A percentile compares a stretch with the other conserved stretches of the same genome.
Conservation (phyloP, 2,329 filamentous ascomycete genomes). For the Lecanosticta acicola region DNA sequence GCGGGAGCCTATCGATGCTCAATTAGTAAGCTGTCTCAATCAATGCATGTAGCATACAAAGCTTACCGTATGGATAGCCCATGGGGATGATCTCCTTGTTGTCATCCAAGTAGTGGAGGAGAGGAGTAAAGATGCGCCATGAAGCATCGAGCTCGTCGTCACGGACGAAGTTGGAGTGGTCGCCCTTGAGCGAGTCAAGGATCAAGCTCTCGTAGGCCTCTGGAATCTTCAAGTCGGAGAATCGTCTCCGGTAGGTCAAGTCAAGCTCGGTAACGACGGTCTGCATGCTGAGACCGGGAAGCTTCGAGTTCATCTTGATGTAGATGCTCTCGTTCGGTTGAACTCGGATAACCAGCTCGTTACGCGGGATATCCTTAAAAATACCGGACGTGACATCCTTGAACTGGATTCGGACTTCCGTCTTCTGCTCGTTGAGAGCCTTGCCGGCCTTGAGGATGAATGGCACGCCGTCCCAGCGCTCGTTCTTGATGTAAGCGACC, state of each 20-base stretch:
- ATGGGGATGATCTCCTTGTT: constrained; percentile 99
- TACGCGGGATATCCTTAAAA: constrained; percentile 98
- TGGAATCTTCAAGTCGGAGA: constrained; percentile 98
- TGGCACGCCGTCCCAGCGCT: constrained; percentile 97
- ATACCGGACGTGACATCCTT: constrained; percentile 99
- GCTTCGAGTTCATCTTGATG: constrained; percentile 99
- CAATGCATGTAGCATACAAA: not conserved
- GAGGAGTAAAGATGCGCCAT: constrained; percentile 97
- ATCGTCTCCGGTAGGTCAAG: constrained; percentile 93
- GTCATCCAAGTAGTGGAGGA: constrained; percentile 95
- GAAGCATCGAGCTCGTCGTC: constrained; percentile 94
- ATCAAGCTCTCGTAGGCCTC: constrained; percentile 98
- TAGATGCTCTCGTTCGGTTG: constrained; percentile 99
- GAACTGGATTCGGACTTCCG: constrained; percentile 98
- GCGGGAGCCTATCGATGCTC: constrained; percentile 68
- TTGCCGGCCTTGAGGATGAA: constrained; percentile 99
- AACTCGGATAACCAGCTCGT: constrained; percentile 98
- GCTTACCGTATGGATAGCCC: constrained; percentile 97
- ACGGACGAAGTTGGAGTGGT: constrained; percentile 98
- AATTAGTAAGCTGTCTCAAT: constrained; percentile 7
- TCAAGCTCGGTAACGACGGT: constrained; percentile 98
- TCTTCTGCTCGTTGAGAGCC: constrained; percentile 98
- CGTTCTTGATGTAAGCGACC: constrained; percentile 98
- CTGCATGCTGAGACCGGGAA: constrained; percentile 98
- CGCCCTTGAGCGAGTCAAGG: constrained; percentile 93